Evolutionary conservation across 108 stramenopile genomes (phyloP), one percentile per base, ranked within the genome.

Genomic region (Conticribra guillardii): DNA sequence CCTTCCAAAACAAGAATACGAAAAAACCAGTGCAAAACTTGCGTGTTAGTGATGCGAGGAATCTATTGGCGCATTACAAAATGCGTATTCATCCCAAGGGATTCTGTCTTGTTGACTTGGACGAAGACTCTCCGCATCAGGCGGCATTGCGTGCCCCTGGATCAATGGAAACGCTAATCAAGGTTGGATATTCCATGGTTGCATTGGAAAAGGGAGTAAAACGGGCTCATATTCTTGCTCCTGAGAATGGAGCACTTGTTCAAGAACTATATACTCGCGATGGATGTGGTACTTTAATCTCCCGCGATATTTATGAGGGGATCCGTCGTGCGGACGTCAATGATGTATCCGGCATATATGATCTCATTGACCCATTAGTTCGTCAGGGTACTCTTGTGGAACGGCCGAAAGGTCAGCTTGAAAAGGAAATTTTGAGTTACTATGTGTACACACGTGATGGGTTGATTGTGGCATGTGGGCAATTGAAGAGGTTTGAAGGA

Each of bases 241-340:
- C 96, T 8, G 82, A 79, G 29, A 67, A 88, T 66, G 96, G 94
- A 7, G 87, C 88, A 4, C 80, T 98, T 18, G 80, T 97, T 21
- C 91, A 96, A 71, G 98, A 98, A 71, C 75, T 98, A n/a, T 98
- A 90, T 79, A 98, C 98, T 3, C 87, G 95, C 21, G 98, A 98
- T 79, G 98, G 98, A 26, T 75, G 85, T 28, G 98, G 96, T 8
- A 91, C 94, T 8, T 85, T 98, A 49, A 91, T 98, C 51, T 91
- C 87, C 17, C 82, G 95, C 22, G 98, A 98, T 77, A 65, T 97
- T 21, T 98, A 98, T 55, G 98, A 98, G 61, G 97, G 96, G 8
- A 98, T 98, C 45, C 85, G 90, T 4, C 73, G 73, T 17, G 98
- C 98, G 0, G 82, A 81, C 57, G 89, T 94, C 27, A 73, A 82